These are phyloP conservation scores for Pichia paraexigua DNA, from an alignment of 805 yeast genomes.

Conservation along the genomic window DNA sequence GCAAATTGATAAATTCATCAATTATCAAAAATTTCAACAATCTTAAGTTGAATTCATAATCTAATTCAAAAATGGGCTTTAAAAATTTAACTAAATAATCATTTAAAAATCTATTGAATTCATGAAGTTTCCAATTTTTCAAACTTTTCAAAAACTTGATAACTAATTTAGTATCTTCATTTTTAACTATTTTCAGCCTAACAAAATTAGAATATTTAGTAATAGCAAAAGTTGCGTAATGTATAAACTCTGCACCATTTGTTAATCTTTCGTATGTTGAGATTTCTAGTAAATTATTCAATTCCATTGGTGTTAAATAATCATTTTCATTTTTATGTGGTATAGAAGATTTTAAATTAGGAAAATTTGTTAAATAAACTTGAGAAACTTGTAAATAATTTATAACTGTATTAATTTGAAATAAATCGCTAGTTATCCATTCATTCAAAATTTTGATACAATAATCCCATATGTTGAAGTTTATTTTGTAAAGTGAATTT, in stretches of 20 bases:
- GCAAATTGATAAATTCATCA: slow-evolving; percentile 30
- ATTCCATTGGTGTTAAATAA: slow-evolving; percentile 13
- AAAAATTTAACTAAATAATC: slow-evolving; percentile 22
- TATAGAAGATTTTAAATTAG: background rate
- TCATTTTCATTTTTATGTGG: background rate
- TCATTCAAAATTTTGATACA: slow-evolving; percentile 10
- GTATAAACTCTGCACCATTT: slow-evolving; percentile 27
- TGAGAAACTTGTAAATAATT: slow-evolving; percentile 6
- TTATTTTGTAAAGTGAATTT: slow-evolving; percentile 12
- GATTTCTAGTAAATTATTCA: slow-evolving; percentile 19
- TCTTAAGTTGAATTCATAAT: slow-evolving; percentile 30
- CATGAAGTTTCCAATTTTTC: slow-evolving; percentile 33
- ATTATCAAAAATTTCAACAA: slow-evolving; percentile 31
- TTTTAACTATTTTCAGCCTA: slow-evolving; percentile 15
- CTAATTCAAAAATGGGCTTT: slow-evolving; percentile 27
- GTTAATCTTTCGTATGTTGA: slow-evolving; percentile 22
- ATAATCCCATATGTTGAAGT: slow-evolving; percentile 13
- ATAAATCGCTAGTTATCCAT: slow-evolving; percentile 17
- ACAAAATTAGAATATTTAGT: slow-evolving; percentile 21
- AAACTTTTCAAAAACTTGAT: slow-evolving; percentile 19
- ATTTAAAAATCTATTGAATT: slow-evolving; percentile 19
- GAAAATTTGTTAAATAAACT: background rate
- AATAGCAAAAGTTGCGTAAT: slow-evolving; percentile 20
- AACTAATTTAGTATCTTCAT: slow-evolving; percentile 6
- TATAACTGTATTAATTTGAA: slow-evolving; percentile 5